These are phyloP conservation scores for Magnaporthales sp. DNA, from an alignment of 2,329 filamentous ascomycete species.

Conservation along the genomic window DNA sequence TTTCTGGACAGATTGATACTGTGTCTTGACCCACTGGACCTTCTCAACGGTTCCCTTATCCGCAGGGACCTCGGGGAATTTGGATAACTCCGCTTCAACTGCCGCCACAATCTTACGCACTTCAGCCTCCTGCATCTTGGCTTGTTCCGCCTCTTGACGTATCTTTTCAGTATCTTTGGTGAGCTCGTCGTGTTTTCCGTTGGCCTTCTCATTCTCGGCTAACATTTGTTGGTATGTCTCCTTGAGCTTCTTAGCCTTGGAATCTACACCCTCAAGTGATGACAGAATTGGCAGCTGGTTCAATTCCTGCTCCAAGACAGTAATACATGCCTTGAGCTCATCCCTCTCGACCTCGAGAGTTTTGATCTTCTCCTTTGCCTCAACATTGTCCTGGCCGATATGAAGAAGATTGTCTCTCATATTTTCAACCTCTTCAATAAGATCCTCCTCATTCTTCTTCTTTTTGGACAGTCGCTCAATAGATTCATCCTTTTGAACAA, in stretches of 20 bases:
- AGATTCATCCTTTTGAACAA: conserved; percentile 58
- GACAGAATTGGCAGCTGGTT: conserved; percentile 16
- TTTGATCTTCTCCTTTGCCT: conserved; percentile 70
- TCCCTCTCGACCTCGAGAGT: conserved; percentile 61
- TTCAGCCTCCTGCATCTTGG: background rate
- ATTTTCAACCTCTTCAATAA: conserved; percentile 78
- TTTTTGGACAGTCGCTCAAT: conserved; percentile 65
- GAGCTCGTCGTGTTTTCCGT: conserved; percentile 26
- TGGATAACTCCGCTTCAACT: background rate
- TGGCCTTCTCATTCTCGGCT: background rate
- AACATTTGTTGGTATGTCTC: background rate
- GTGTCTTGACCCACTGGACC: conserved; percentile 42
- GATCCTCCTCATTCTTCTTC: conserved; percentile 66
- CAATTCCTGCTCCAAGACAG: conserved; percentile 64
- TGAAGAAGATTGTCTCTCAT: conserved; percentile 71
- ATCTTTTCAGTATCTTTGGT: background rate
- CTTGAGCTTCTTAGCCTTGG: conserved; percentile 13
- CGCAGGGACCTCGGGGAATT: background rate
- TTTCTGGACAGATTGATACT: conserved; percentile 60
- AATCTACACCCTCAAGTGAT: conserved; percentile 9
- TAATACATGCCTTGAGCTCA: conserved; percentile 54
- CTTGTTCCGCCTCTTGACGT: background rate
- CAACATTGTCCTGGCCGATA: conserved; percentile 76
- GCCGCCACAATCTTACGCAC: background rate
- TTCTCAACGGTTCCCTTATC: conserved; percentile 35